Conservation (phyloP, 345 rosid genomes). For the Sapria himalayana region DNA sequence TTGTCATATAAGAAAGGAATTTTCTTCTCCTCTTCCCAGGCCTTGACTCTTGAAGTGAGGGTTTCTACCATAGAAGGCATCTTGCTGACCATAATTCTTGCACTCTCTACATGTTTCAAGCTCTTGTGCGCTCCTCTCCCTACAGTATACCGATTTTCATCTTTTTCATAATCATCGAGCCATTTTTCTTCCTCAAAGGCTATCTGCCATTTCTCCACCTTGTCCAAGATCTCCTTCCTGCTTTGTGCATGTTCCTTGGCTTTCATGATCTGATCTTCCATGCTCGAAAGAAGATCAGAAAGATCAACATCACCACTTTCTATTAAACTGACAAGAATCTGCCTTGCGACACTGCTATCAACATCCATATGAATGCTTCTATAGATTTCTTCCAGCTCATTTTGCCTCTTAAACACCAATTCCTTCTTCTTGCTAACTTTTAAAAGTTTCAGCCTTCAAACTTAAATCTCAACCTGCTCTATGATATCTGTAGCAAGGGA, state of each 20-base stretch:
- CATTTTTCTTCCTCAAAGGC: conserved; percentile 79
- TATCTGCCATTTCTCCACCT: conserved; percentile 66
- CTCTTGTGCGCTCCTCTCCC: conserved; percentile 88
- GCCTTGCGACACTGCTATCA: conserved; percentile 45
- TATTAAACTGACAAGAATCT: conserved; percentile 31
- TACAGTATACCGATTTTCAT: conserved; percentile 72
- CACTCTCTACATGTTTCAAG: conserved; percentile 86
- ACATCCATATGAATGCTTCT: conserved; percentile 51
- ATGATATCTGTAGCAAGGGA: conserved; percentile 40
- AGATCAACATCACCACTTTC: conserved; percentile 48
- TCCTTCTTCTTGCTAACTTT: conserved; percentile 78
- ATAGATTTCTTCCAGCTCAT: conserved; percentile 63
- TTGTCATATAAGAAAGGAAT: conserved; percentile 51
- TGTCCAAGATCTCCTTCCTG: conserved; percentile 71
- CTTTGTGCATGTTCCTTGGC: conserved; percentile 68
- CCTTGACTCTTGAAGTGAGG: conserved; percentile 38
- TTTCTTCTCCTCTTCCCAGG: conserved; percentile 62
- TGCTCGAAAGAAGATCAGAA: conserved; percentile 44
- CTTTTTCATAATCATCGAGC: conserved; percentile 95
- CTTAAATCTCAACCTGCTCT: conserved; percentile 68
- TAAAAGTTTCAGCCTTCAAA: conserved; percentile 35
- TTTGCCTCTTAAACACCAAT: conserved; percentile 60
- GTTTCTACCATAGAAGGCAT: conserved; percentile 39
- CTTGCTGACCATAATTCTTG: conserved; percentile 53
- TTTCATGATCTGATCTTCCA: conserved; percentile 61